phyloP scores from a whole-genome alignment of 768 basidiomycete species.

The Trametes sanguinea region DNA sequence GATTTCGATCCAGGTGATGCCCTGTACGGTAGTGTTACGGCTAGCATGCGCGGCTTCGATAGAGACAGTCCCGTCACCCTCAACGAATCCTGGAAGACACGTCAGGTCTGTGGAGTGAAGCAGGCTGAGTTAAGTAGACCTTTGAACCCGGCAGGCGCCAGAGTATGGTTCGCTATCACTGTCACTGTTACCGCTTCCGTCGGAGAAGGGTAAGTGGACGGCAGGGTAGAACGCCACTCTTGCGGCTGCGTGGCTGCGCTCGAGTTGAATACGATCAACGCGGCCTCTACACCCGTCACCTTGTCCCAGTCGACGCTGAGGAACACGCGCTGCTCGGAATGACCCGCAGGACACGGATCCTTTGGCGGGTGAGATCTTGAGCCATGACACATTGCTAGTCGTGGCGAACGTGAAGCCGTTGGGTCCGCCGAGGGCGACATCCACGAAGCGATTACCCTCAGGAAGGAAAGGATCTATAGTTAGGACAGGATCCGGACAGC shows the following conservation, averaged over 20 bases:
- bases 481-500: slow-evolving; percentile 51
- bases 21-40: slow-evolving; percentile 47
- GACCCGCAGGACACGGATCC: slow-evolving; percentile 51
- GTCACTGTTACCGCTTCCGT: slow-evolving; percentile 22
- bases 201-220: neutral
- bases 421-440: slow-evolving; percentile 63
- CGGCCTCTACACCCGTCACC: slow-evolving; percentile 40
- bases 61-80: slow-evolving; percentile 61
- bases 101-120: neutral
- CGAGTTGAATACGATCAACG: slow-evolving; percentile 49
- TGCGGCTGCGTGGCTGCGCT: slow-evolving; percentile 42
- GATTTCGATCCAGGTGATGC: slow-evolving; percentile 59
- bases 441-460: slow-evolving; percentile 55
- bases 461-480: slow-evolving; percentile 60
- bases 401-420: slow-evolving; percentile 56
- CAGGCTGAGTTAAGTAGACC: slow-evolving; percentile 35
- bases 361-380: slow-evolving; percentile 46
- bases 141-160: slow-evolving; percentile 46
- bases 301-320: slow-evolving; percentile 59
- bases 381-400: slow-evolving; percentile 52
- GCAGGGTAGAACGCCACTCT: neutral
- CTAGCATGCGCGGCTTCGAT: slow-evolving; percentile 67
- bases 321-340: slow-evolving; percentile 56
- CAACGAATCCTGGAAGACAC: slow-evolving; percentile 50
- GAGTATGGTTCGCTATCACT: slow-evolving; percentile 37